phyloP scores from a whole-genome alignment of 2,329 filamentous ascomycete genomes.

The Cadophora sp. region DNA sequence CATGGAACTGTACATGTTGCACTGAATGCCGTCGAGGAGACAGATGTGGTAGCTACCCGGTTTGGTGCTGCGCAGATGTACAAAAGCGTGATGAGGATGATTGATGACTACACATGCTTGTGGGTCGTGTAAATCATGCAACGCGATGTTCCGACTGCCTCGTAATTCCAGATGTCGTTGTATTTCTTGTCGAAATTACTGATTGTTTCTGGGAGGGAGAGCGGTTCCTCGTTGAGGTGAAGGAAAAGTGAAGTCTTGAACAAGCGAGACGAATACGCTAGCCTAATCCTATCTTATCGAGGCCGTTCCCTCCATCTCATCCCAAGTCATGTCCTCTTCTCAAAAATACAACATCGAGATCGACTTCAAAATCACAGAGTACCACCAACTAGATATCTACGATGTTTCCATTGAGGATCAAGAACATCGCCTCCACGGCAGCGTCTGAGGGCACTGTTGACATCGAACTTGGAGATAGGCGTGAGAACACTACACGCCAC shows the following conservation, averaged over 20 bases:
- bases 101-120: background rate
- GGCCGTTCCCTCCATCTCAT: background rate
- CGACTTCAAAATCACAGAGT: background rate
- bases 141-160: background rate
- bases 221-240: background rate
- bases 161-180: background rate
- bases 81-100: background rate
- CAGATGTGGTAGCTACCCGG: background rate
- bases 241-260: slow-evolving; percentile 5
- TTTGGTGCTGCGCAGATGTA: slow-evolving; percentile 12
- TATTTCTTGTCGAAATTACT: background rate
- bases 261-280: background rate
- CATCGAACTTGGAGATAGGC: background rate
- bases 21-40: slow-evolving; percentile 8
- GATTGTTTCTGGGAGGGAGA: background rate
- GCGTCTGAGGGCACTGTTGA: background rate
- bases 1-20: background rate
- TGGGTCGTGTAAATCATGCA: background rate
- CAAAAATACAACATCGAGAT: slow-evolving; percentile 7
- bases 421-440: background rate
- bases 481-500: background rate
- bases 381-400: background rate
- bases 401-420: slow-evolving; percentile 9
- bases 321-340: background rate
- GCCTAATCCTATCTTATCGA: background rate